These are phyloP conservation scores for Lachancea meyersii DNA, from an alignment of 805 yeast species.

Conservation along the genomic window DNA sequence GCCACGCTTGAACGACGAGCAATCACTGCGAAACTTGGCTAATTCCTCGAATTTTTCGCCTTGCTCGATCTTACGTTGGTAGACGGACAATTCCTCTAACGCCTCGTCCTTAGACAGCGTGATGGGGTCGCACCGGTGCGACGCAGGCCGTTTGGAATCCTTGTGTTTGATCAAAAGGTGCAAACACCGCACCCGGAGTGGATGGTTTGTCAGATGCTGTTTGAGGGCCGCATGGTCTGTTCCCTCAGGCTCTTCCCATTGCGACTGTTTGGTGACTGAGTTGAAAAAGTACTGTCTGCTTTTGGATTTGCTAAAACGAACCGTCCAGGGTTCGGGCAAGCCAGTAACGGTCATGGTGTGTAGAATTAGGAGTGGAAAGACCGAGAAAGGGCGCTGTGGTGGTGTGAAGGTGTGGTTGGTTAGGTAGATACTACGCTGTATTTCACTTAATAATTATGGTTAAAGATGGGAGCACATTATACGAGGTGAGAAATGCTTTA, in stretches of 20 bases:
- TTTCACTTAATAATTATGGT: no score
- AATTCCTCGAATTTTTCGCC: slow-evolving; percentile 60
- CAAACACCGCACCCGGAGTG: slow-evolving; percentile 67
- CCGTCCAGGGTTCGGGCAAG: slow-evolving; percentile 79
- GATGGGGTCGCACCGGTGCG: slow-evolving; percentile 78
- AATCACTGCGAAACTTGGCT: slow-evolving; percentile 81
- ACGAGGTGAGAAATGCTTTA: no score
- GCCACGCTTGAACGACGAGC: slow-evolving; percentile 76
- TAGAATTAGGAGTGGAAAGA: neutral
- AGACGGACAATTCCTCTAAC: slow-evolving; percentile 49
- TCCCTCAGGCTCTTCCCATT: slow-evolving; percentile 90
- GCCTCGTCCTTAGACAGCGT: slow-evolving; percentile 84
- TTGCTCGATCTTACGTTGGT: slow-evolving; percentile 59
- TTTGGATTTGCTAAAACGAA: slow-evolving; percentile 70
- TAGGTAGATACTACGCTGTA: no score
- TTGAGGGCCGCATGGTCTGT: slow-evolving; percentile 58
- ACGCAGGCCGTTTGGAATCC: slow-evolving; percentile 81
- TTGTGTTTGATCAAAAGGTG: slow-evolving; percentile 80
- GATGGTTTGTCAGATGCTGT: slow-evolving; percentile 49
- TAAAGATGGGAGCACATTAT: no score
- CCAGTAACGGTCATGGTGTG: slow-evolving; percentile 42
- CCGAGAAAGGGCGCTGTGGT: no score
- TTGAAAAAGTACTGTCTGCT: slow-evolving; percentile 80
- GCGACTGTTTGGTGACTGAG: slow-evolving; percentile 60
- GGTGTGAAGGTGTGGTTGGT: no score